Evolutionary conservation across 345 rosid genomes (phyloP).

Genomic region (Gossypium raimondii): DNA sequence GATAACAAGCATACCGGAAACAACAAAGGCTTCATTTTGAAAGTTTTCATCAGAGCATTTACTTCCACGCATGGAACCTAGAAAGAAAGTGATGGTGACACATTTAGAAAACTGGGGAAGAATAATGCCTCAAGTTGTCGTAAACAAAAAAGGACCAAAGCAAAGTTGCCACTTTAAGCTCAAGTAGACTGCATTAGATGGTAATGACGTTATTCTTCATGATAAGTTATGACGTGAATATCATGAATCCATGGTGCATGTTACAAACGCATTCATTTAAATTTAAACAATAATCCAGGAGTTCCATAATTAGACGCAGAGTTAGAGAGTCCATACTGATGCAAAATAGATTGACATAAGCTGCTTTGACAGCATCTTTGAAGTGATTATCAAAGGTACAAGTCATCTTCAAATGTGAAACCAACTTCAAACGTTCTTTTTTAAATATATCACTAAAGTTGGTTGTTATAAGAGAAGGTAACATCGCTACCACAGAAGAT

Average conservation of each 20-base stretch:
- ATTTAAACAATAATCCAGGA: neutral
- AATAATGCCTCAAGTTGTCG: constrained; percentile 12
- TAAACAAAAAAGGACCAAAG: neutral
- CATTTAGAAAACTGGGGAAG: neutral
- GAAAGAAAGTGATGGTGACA: constrained; percentile 18
- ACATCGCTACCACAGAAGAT: neutral
- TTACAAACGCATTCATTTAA: neutral
- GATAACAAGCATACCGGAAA: constrained; percentile 61
- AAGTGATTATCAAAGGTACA: neutral
- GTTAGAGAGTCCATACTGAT: neutral
- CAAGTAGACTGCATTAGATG: constrained; percentile 10
- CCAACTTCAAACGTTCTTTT: neutral
- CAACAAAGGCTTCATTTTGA: constrained; percentile 80
- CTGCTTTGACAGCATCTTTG: constrained; percentile 1
- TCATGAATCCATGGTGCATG: neutral
- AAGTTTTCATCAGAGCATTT: constrained; percentile 88
- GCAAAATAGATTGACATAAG: neutral
- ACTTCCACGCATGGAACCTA: constrained; percentile 92
- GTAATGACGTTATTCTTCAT: constrained; percentile 8
- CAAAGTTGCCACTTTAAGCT: constrained; percentile 7
- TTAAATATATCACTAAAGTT: neutral
- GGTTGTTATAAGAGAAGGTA: neutral
- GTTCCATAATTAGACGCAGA: neutral
- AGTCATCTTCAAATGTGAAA: neutral
- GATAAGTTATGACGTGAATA: neutral